Evolutionary conservation across 441 rosid genomes (phyloP).

Genomic region (Erysimum cheiri): DNA sequence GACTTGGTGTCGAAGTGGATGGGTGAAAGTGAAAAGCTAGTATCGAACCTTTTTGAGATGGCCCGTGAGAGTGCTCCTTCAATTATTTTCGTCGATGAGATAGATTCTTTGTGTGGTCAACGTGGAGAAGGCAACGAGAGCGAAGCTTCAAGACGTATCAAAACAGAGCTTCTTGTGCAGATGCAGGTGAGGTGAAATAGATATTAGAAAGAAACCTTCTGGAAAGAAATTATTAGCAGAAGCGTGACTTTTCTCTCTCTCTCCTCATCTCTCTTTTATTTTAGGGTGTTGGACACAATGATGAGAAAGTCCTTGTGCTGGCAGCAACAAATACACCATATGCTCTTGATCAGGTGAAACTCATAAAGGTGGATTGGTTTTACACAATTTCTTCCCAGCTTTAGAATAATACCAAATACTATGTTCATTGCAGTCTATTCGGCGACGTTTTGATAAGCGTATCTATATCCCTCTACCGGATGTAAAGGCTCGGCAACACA

Average conservation of each 20-base stretch:
- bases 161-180: conserved; percentile 99
- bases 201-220: conserved; percentile 2
- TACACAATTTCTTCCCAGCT: conserved; percentile 29
- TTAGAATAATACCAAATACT: conserved; percentile 33
- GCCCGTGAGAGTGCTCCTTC: conserved; percentile 99
- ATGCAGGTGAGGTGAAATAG: conserved; percentile 99
- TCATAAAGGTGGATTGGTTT: conserved; percentile 23
- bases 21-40: conserved; percentile 99
- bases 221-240: conserved; percentile 9
- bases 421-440: conserved; percentile 75
- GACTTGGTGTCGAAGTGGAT: conserved; percentile 99
- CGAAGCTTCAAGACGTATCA: conserved; percentile 98
- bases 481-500: conserved; percentile 90
- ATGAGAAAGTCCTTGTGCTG: conserved; percentile 96
- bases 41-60: conserved; percentile 95
- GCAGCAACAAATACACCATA: conserved; percentile 98
- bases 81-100: conserved; percentile 92
- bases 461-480: conserved; percentile 99
- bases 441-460: conserved; percentile 98
- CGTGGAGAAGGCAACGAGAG: conserved; percentile 99
- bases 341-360: conserved; percentile 87
- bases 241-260: neutral
- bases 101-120: conserved; percentile 93
- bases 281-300: conserved; percentile 95
- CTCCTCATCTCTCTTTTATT: conserved; percentile 24